These are phyloP conservation scores for Capsella bursapastoris DNA, from an alignment of 345 rosid species.

Conservation along the genomic window DNA sequence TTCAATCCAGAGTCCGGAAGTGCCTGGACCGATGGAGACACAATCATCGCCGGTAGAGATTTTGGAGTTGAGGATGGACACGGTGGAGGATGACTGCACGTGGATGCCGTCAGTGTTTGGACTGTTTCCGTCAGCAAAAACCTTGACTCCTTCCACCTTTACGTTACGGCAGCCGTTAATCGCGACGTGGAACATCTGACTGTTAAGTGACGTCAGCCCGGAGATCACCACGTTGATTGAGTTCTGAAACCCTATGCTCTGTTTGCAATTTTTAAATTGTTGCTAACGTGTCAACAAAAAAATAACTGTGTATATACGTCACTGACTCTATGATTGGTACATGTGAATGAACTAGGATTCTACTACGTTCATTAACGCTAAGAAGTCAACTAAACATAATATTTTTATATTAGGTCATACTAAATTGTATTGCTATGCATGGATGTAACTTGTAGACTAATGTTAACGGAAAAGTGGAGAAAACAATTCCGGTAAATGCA, in stretches of 20 bases:
- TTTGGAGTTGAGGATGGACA: slow-evolving; percentile 52
- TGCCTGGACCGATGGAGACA: slow-evolving; percentile 68
- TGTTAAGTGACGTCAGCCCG: slow-evolving; percentile 61
- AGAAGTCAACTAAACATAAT: slow-evolving; percentile 28
- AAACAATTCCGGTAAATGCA: slow-evolving; percentile 7
- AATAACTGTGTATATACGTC: neutral
- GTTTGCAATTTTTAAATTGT: slow-evolving; percentile 17
- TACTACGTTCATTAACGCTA: neutral
- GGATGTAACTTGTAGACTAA: slow-evolving; percentile 14
- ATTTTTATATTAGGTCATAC: neutral
- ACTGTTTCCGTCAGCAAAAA: slow-evolving; percentile 60
- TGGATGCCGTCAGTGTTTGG: slow-evolving; percentile 88
- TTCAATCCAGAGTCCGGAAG: slow-evolving; percentile 58
- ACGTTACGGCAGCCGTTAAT: slow-evolving; percentile 64
- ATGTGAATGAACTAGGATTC: slow-evolving; percentile 9
- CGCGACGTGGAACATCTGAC: slow-evolving; percentile 66
- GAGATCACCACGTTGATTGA: slow-evolving; percentile 58
- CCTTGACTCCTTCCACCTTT: slow-evolving; percentile 50
- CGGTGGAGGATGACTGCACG: slow-evolving; percentile 52
- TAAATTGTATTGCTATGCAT: neutral
- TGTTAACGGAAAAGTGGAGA: slow-evolving; percentile 13
- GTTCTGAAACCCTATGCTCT: slow-evolving; percentile 58
- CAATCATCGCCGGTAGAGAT: slow-evolving; percentile 75
- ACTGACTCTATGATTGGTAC: slow-evolving; percentile 23
- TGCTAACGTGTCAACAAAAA: slow-evolving; percentile 19